A percentile compares a stretch with the other conserved stretches of the same genome.
Evolutionary conservation across 1,284 basidiomycete genomes (phyloP).

Genomic region (Grifola frondosa): DNA sequence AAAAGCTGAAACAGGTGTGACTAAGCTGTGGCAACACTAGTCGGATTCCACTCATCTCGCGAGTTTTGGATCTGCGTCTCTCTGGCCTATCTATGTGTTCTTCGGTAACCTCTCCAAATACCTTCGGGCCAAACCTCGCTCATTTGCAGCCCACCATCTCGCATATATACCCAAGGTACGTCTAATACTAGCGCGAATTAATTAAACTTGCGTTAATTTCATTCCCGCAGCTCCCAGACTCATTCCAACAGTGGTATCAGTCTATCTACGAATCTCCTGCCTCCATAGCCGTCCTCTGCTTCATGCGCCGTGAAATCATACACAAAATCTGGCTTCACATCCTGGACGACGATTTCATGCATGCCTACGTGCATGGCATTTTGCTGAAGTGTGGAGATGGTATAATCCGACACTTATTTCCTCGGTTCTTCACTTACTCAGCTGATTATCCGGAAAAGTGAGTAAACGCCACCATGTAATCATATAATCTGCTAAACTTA

Average conservation of each 20-base stretch:
- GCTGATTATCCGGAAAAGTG: constrained; percentile 36
- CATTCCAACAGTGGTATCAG: constrained; percentile 1
- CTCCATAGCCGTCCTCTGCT: constrained; percentile 11
- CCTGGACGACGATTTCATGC: constrained; percentile 27
- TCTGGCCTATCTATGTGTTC: constrained; percentile 11
- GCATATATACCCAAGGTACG: not conserved
- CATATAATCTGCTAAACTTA: constrained; percentile 14
- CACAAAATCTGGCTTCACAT: constrained; percentile 23
- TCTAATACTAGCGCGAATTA: too few species aligned
- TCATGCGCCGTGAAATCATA: constrained; percentile 27
- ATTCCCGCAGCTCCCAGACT: constrained; percentile 3
- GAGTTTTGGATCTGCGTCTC: constrained; percentile 14
- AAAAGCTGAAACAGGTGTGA: too few species aligned
- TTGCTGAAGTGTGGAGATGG: constrained; percentile 25
- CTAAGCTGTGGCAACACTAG: too few species aligned
- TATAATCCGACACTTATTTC: constrained; percentile 16
- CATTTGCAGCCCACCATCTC: constrained; percentile 7
- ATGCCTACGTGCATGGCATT: constrained; percentile 30
- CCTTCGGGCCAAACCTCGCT: constrained; percentile 12
- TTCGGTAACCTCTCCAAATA: constrained; percentile 22
- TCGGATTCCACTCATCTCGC: constrained; percentile 14
- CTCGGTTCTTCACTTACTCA: constrained; percentile 21
- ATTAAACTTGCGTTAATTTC: not conserved
- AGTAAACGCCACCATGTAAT: constrained; percentile 10
- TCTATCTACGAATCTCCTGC: not conserved